Conservation (phyloP, 768 basidiomycete species). For the Psilocybe subaeruginosa region DNA sequence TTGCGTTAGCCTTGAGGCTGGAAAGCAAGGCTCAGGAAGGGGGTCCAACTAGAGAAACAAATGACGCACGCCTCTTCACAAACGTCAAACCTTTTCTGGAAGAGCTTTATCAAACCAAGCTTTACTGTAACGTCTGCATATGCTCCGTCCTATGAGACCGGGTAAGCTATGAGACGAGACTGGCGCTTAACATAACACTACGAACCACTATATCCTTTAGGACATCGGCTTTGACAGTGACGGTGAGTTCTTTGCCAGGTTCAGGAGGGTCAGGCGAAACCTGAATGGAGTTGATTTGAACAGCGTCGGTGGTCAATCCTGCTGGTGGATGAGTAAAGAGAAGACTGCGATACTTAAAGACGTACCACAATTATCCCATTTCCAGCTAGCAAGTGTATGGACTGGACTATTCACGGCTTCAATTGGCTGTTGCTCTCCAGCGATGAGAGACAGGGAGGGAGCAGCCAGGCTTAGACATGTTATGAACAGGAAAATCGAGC, state of each 20-base stretch:
- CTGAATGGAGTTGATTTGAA: slow-evolving; percentile 70
- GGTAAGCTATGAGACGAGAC: not conserved
- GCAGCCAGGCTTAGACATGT: slow-evolving; percentile 19
- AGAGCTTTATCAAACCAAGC: slow-evolving; percentile 87
- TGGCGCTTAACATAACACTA: not conserved
- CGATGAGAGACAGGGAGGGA: slow-evolving; percentile 25
- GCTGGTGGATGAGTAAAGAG: not conserved
- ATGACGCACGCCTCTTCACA: slow-evolving; percentile 90
- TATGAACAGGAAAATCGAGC: slow-evolving; percentile 19
- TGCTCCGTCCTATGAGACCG: slow-evolving; percentile 75
- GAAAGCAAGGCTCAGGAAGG: not conserved
- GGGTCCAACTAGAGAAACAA: not conserved
- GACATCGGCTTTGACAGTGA: slow-evolving; percentile 71
- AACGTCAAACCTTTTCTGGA: slow-evolving; percentile 82
- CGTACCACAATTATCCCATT: slow-evolving; percentile 77
- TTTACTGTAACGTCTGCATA: slow-evolving; percentile 91
- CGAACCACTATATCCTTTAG: slow-evolving; percentile 64
- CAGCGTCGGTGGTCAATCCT: slow-evolving; percentile 34
- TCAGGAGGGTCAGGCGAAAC: slow-evolving; percentile 88
- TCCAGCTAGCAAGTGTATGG: slow-evolving; percentile 55
- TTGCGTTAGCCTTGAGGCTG: slow-evolving; percentile 76
- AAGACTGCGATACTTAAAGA: slow-evolving; percentile 6
- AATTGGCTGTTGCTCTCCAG: slow-evolving; percentile 27
- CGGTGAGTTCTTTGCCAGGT: slow-evolving; percentile 87
- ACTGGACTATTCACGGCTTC: slow-evolving; percentile 24